Conservation (phyloP, 768 basidiomycete species). For the Calocera viscosa region DNA sequence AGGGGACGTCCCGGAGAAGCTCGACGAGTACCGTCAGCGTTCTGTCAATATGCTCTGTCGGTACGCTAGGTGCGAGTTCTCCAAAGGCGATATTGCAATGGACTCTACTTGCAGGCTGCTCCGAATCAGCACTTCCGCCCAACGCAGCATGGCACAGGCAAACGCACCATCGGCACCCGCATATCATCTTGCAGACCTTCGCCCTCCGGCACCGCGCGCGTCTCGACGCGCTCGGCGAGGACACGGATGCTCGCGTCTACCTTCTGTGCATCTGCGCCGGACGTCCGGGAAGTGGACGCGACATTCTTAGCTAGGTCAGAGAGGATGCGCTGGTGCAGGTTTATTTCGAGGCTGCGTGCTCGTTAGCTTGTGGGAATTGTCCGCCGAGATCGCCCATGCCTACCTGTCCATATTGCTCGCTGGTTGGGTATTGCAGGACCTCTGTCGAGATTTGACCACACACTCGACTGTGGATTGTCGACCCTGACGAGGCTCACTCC, state of each 20-base stretch:
- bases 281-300: slow-evolving; percentile 33
- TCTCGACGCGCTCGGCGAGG: slow-evolving; percentile 50
- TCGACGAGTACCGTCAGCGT: slow-evolving; percentile 50
- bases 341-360: slow-evolving; percentile 51
- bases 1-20: slow-evolving; percentile 58
- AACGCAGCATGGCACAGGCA: background rate
- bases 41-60: slow-evolving; percentile 40
- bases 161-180: slow-evolving; percentile 48
- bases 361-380: background rate
- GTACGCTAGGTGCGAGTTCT: slow-evolving; percentile 56
- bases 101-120: slow-evolving; percentile 53
- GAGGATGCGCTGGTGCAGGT: slow-evolving; percentile 62
- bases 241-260: slow-evolving; percentile 40
- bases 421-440: no score
- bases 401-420: background rate
- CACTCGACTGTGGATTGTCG: no score
- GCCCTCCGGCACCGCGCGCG: slow-evolving; percentile 23
- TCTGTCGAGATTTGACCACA: no score
- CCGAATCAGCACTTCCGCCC: background rate
- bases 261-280: slow-evolving; percentile 20
- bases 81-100: slow-evolving; percentile 78
- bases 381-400: background rate
- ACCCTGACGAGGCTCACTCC: no score
- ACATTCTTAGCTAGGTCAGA: slow-evolving; percentile 56
- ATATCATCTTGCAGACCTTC: slow-evolving; percentile 22